Conservation (phyloP, 176 grass and related monocot species). For the Tillandsia leiboldiana region DNA sequence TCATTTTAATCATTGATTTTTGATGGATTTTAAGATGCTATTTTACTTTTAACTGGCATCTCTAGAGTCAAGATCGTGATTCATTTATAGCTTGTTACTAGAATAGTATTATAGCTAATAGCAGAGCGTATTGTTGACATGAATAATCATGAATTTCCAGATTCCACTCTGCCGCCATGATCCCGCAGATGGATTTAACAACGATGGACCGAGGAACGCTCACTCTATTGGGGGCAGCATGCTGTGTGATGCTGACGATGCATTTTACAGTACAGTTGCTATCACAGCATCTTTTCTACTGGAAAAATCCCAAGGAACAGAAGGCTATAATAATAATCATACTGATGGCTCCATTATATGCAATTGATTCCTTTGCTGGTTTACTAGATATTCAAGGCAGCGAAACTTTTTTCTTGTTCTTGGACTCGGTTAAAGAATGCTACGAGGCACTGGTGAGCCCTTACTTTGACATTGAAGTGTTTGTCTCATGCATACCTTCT, state of each 20-base stretch:
- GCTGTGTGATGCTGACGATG: constrained; percentile 80
- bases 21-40: not conserved
- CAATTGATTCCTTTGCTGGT: constrained; percentile 80
- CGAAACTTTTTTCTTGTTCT: constrained; percentile 77
- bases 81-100: not conserved
- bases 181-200: constrained; percentile 61
- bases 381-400: constrained; percentile 91
- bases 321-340: constrained; percentile 91
- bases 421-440: constrained; percentile 96
- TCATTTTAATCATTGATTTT: too few species aligned
- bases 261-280: constrained; percentile 94
- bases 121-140: not conserved
- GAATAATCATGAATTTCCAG: not conserved
- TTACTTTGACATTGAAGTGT: not conserved
- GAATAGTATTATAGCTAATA: not conserved
- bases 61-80: not conserved
- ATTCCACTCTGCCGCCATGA: constrained; percentile 5
- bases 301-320: constrained; percentile 98
- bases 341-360: constrained; percentile 92
- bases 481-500: constrained; percentile 13
- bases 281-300: constrained; percentile 96
- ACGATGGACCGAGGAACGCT: constrained; percentile 78
- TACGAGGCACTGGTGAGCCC: constrained; percentile 87
- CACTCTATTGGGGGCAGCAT: constrained; percentile 76
- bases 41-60: not conserved